phyloP scores from a whole-genome alignment of 176 grass and related monocot genomes.

The Bothriochloa decipiens region DNA sequence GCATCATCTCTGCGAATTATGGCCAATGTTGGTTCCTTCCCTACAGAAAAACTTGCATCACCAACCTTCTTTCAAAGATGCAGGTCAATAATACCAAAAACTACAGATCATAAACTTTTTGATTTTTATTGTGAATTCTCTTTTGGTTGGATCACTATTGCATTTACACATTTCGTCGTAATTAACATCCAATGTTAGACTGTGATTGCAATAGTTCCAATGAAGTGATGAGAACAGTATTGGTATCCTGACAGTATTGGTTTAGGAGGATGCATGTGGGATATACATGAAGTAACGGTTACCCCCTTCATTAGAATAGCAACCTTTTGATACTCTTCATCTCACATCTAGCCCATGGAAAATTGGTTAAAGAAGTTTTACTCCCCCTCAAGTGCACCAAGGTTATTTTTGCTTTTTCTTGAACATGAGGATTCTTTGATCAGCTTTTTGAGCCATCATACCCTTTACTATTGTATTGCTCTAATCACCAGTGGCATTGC shows the following conservation, averaged over 20 bases:
- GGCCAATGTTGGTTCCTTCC: not conserved
- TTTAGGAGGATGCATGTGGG: slow-evolving; percentile 3
- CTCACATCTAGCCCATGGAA: not conserved
- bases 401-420: not conserved
- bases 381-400: not conserved
- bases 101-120: not conserved
- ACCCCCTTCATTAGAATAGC: not conserved
- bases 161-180: not conserved
- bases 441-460: not conserved
- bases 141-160: not conserved
- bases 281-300: not conserved
- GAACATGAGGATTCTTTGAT: not conserved
- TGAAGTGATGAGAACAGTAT: not conserved
- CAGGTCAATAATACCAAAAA: not conserved
- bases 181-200: not conserved
- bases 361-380: not conserved
- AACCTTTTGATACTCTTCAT: not conserved
- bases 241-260: not conserved
- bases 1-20: not conserved
- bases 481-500: not conserved
- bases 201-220: not conserved
- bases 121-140: not conserved
- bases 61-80: not conserved
- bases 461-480: not conserved
- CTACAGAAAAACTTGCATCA: not conserved